Evolutionary conservation across 139 green algal genomes (phyloP), one percentile per base, ranked within the genome.

Genomic region (Chlorella sp.): DNA sequence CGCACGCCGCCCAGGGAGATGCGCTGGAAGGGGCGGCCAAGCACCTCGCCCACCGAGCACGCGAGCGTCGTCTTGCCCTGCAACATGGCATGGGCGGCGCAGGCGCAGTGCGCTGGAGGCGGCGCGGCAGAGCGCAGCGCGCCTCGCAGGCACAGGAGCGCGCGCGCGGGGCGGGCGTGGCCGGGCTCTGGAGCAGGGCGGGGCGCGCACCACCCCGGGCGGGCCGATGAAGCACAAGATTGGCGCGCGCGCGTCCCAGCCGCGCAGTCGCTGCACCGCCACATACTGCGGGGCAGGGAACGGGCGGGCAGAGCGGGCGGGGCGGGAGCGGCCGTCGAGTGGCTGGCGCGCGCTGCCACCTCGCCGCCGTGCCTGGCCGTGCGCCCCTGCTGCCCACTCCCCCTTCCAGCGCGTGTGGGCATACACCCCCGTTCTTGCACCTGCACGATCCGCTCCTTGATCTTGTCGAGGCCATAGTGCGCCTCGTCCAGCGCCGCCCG

Each of bases 141-240:
- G n/a, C n/a, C n/a, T n/a, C n/a, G n/a, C n/a, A n/a, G n/a, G n/a
- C n/a, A n/a, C n/a, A n/a, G n/a, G n/a, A n/a, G n/a, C n/a, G n/a
- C n/a, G n/a, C n/a, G n/a, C n/a, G n/a, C n/a, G n/a, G n/a, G n/a
- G n/a, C n/a, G n/a, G n/a, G n/a, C n/a, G n/a, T n/a, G n/a, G n/a
- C n/a, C n/a, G n/a, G n/a, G n/a, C n/a, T n/a, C n/a, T n/a, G n/a
- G n/a, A n/a, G n/a, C n/a, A n/a, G n/a, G n/a, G n/a, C n/a, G n/a
- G n/a, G n/a, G n/a, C n/a, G n/a, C n/a, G n/a, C n/a, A n/a, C 95
- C 55, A 97, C 93, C 25, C 95, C 95, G 8, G 95, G 95, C 2
- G 95, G 95, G 1, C 95, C 95, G 7, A 94, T 90, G 74, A 98
- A 85, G 82, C 93, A 98, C n/a, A 98, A 77, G 76, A 98, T 97